These are phyloP conservation scores for Recurvomyces mirabilis DNA, from an alignment of 495 filamentous ascomycete species.

Conservation along the genomic window DNA sequence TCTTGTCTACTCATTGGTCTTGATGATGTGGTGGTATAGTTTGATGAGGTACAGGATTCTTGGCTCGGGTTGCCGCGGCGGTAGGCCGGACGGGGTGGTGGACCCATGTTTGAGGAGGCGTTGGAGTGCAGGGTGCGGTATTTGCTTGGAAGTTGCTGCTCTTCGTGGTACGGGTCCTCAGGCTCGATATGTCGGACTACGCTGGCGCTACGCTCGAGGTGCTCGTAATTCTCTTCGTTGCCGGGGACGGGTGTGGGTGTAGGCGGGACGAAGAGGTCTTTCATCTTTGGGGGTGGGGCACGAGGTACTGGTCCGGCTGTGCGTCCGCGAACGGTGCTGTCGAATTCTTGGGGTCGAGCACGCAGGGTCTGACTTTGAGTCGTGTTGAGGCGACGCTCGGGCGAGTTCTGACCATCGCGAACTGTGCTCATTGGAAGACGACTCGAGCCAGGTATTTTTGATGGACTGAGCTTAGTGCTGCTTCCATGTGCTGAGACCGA, in stretches of 20 bases:
- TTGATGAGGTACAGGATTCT: constrained; percentile 8
- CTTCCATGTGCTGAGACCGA: constrained; percentile 26
- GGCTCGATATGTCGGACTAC: constrained; percentile 69
- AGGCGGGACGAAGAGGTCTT: constrained; percentile 63
- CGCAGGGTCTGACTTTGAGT: constrained; percentile 3
- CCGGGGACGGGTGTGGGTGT: constrained; percentile 37
- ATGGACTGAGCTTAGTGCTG: constrained; percentile 46
- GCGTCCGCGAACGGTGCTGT: constrained; percentile 35
- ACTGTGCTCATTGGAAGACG: constrained; percentile 70
- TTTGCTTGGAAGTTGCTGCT: too few species aligned
- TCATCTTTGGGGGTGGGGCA: constrained; percentile 81
- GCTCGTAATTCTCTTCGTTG: constrained; percentile 18
- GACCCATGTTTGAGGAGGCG: constrained; percentile 26
- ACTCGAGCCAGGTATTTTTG: constrained; percentile 57
- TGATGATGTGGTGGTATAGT: constrained; percentile 4
- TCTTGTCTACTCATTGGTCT: constrained; percentile 5
- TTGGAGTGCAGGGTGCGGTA: constrained; percentile 39
- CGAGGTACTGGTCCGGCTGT: constrained; percentile 54
- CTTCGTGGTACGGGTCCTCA: constrained; percentile 80
- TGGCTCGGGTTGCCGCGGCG: constrained; percentile 27
- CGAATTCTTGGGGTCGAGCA: constrained; percentile 28
- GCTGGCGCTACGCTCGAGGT: constrained; percentile 44
- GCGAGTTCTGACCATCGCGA: constrained; percentile 71
- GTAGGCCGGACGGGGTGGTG: constrained; percentile 35
- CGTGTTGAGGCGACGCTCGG: constrained; percentile 46